Evolutionary conservation across 306 rosid genomes (phyloP).

Genomic region (Cucurbita ficifolia): DNA sequence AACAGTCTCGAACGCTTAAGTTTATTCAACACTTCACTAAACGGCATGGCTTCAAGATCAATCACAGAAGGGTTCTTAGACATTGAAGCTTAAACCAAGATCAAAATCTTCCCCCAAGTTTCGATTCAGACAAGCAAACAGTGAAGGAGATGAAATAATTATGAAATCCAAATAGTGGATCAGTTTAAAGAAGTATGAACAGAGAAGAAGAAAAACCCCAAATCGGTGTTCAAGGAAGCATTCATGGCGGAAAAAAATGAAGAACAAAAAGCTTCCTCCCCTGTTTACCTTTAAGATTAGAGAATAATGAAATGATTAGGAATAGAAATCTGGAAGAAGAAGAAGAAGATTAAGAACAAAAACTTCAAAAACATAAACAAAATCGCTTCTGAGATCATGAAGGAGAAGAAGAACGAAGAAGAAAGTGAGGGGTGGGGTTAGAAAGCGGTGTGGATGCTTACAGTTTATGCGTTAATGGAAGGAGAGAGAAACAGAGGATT

Average conservation of each 20-base stretch:
- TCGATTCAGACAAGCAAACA: not conserved
- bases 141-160: not conserved
- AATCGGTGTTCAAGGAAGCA: constrained; percentile 55
- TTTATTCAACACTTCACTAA: constrained; percentile 29
- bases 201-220: not conserved
- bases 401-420: not conserved
- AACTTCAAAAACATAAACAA: not conserved
- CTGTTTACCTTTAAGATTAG: not conserved
- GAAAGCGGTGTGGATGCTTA: not conserved
- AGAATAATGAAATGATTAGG: not conserved
- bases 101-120: not conserved
- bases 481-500: not conserved
- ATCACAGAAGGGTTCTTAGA: constrained; percentile 20
- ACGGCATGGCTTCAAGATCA: constrained; percentile 32
- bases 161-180: constrained; percentile 2
- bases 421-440: not conserved
- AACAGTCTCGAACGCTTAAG: constrained; percentile 37
- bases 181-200: constrained; percentile 24
- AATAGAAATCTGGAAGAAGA: too few species aligned
- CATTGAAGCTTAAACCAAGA: constrained; percentile 19
- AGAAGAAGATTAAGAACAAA: not conserved
- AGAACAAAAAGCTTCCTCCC: not conserved
- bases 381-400: not conserved
- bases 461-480: not conserved
- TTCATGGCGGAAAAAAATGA: constrained; percentile 31